A percentile compares a stretch with the other conserved stretches of the same genome.
Evolutionary conservation across 352 stramenopile species (phyloP).

Genomic region (Blastocystis sp.): DNA sequence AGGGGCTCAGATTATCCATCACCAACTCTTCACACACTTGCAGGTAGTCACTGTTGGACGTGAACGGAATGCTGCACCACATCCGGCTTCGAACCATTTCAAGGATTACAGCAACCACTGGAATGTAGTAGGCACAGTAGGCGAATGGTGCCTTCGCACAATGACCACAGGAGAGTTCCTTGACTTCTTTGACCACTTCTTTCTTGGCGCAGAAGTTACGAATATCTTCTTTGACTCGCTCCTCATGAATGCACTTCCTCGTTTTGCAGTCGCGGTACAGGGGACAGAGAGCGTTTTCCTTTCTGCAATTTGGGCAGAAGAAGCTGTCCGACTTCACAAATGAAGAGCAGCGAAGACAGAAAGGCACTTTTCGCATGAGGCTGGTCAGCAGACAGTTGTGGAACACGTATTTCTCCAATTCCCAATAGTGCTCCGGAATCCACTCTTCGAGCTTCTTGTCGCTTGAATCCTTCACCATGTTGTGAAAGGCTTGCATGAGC

Average conservation of each 20-base stretch:
- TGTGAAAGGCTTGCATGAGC: neutral
- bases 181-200: neutral
- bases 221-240: neutral
- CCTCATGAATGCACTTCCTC: neutral
- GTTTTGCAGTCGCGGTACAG: neutral
- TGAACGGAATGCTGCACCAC: neutral
- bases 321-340: neutral
- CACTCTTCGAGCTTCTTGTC: neutral
- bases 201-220: neutral
- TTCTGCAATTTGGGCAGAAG: neutral
- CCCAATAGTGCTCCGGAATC: neutral
- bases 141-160: neutral
- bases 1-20: neutral
- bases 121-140: neutral
- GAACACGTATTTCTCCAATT: neutral
- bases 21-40: neutral
- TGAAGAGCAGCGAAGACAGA: neutral
- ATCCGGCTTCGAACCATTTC: neutral
- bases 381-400: neutral
- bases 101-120: neutral
- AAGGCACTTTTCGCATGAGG: neutral
- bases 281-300: neutral
- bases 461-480: neutral
- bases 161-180: neutral
- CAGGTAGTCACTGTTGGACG: neutral